These are phyloP conservation scores for Posidonia australis DNA, from an alignment of 106 monocot genomes.

Conservation along the genomic window DNA sequence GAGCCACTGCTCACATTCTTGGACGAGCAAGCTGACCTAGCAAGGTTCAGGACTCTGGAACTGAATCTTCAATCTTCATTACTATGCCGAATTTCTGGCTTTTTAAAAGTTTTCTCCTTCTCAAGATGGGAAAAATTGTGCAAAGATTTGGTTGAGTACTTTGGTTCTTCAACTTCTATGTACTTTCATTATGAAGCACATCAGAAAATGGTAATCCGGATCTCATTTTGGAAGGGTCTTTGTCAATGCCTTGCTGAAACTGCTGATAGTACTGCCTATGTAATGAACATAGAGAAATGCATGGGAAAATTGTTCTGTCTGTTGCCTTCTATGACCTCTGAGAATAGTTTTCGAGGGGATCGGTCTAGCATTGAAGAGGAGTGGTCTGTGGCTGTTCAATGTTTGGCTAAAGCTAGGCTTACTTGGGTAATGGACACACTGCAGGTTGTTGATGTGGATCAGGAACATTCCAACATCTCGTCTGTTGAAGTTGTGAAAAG, in stretches of 20 bases:
- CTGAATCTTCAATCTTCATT: conserved; percentile 44
- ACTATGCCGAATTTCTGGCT: conserved; percentile 27
- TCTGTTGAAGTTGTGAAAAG: conserved; percentile 32
- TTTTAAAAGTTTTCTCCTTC: conserved; percentile 50
- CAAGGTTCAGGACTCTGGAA: conserved; percentile 61
- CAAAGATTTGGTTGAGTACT: conserved; percentile 52
- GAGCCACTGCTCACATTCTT: conserved; percentile 58
- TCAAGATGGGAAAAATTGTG: conserved; percentile 49
- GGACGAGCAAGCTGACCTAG: conserved; percentile 59
- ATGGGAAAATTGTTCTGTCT: conserved; percentile 42
- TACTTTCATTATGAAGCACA: conserved; percentile 29
- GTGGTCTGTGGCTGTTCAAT: conserved; percentile 53
- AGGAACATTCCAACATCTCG: conserved; percentile 5
- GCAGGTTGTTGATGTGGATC: conserved; percentile 30
- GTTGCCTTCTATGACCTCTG: conserved; percentile 34
- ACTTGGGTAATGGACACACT: conserved; percentile 56
- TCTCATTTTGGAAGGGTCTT: conserved; percentile 80
- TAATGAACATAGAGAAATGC: conserved; percentile 41
- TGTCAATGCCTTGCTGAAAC: conserved; percentile 34
- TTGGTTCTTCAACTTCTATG: conserved; percentile 29
- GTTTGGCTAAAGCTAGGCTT: conserved; percentile 38
- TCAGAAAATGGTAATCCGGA: conserved; percentile 38
- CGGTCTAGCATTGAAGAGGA: conserved; percentile 25
- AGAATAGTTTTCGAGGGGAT: conserved; percentile 9
- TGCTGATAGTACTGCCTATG: conserved; percentile 10